These are phyloP conservation scores for Malassezia dermatis DNA, from an alignment of 1,284 basidiomycete genomes.

Conservation along the genomic window DNA sequence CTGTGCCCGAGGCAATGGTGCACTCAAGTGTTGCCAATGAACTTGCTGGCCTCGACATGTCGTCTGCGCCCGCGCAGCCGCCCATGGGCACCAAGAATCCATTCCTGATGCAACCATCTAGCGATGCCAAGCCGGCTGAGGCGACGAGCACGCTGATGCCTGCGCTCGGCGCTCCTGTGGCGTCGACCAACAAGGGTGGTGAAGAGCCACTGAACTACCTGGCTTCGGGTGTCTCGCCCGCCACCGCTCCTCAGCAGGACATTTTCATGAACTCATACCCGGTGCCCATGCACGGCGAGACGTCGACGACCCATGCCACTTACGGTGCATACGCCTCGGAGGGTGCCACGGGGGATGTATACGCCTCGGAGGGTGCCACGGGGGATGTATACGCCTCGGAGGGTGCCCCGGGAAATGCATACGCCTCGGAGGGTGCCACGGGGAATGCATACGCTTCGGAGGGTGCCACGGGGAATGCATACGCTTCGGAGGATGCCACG, in stretches of 20 bases:
- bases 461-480: not conserved
- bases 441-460: not conserved
- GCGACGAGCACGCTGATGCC: not conserved
- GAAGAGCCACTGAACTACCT: not conserved
- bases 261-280: not conserved
- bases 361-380: not conserved
- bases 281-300: not conserved
- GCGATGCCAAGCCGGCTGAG: not conserved
- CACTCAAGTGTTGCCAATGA: not conserved
- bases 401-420: not conserved
- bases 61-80: not conserved
- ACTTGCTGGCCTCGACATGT: not conserved
- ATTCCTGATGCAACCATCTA: conserved; percentile 4
- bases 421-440: not conserved
- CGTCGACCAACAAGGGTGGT: not conserved
- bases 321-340: not conserved
- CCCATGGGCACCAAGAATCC: not conserved
- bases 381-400: not conserved
- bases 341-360: not conserved
- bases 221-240: not conserved
- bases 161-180: not conserved
- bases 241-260: not conserved
- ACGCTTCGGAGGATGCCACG: not conserved
- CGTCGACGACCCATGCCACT: not conserved
- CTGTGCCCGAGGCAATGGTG: not conserved